These are phyloP conservation scores for Colletotrichum lentis DNA, from an alignment of 2,329 filamentous ascomycete species.

Conservation along the genomic window DNA sequence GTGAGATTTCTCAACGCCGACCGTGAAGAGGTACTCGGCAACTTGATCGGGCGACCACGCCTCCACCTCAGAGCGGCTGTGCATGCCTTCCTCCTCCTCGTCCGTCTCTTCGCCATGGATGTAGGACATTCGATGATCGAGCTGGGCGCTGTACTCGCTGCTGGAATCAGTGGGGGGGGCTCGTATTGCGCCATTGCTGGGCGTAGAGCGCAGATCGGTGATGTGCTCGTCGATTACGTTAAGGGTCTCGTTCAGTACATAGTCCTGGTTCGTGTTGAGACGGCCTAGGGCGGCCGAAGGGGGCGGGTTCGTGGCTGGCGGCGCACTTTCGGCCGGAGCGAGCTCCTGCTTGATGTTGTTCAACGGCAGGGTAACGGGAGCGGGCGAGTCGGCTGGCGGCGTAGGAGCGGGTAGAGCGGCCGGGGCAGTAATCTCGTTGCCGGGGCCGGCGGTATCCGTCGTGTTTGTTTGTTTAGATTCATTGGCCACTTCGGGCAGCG, in stretches of 20 bases:
- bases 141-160: conserved; percentile 86
- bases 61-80: conserved; percentile 76
- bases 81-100: conserved; percentile 81
- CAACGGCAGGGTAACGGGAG: conserved; percentile 52
- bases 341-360: conserved; percentile 51
- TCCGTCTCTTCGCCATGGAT: conserved; percentile 95
- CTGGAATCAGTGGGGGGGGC: conserved; percentile 75
- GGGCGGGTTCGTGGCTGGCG: conserved; percentile 46
- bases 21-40: conserved; percentile 85
- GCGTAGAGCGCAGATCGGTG: conserved; percentile 75
- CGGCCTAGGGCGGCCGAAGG: conserved; percentile 43
- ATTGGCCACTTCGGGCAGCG: conserved; percentile 46
- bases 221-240: conserved; percentile 98
- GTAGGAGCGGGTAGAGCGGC: conserved; percentile 38
- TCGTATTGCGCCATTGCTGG: conserved; percentile 61
- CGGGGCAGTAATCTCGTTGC: conserved; percentile 8
- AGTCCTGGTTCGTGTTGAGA: conserved; percentile 61
- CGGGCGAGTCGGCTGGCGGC: conserved; percentile 45
- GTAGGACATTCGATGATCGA: conserved; percentile 83
- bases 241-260: conserved; percentile 91
- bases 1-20: conserved; percentile 86
- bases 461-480: conserved; percentile 40
- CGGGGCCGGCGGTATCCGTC: conserved; percentile 4
- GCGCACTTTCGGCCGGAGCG: conserved; percentile 46
- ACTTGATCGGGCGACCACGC: conserved; percentile 83